Evolutionary conservation across 768 basidiomycete genomes (phyloP).

Genomic region (Leccinum subtestaceum): DNA sequence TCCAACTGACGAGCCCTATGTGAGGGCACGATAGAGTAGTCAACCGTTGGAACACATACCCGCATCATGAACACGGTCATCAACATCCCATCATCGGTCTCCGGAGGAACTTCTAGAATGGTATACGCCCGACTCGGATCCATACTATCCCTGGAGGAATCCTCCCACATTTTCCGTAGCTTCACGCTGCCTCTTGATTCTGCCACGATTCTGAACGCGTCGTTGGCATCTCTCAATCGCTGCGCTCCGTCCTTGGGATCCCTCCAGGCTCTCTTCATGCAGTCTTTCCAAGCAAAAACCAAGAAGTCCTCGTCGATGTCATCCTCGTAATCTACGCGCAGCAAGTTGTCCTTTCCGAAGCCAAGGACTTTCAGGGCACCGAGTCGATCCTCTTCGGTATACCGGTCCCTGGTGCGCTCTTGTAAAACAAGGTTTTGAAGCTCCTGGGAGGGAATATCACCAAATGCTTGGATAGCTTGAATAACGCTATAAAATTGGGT

Average conservation of each 20-base stretch:
- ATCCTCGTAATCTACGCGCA: constrained; percentile 67
- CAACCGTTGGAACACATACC: constrained; percentile 39
- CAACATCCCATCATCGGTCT: constrained; percentile 77
- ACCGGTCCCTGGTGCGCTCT: constrained; percentile 64
- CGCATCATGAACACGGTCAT: constrained; percentile 69
- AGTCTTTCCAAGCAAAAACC: constrained; percentile 63
- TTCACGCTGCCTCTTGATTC: constrained; percentile 54
- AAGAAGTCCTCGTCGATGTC: constrained; percentile 71
- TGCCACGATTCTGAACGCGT: constrained; percentile 67
- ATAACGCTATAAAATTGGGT: constrained; percentile 53
- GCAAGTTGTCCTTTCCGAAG: constrained; percentile 57
- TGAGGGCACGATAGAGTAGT: constrained; percentile 6
- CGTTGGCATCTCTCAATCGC: constrained; percentile 54
- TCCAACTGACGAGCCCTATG: constrained; percentile 48
- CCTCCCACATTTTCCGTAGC: constrained; percentile 51
- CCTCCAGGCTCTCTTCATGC: constrained; percentile 57
- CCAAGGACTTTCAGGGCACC: constrained; percentile 54
- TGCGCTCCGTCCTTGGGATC: constrained; percentile 42
- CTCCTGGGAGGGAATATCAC: constrained; percentile 42
- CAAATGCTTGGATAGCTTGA: constrained; percentile 45
- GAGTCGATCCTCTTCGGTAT: constrained; percentile 53
- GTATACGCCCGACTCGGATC: constrained; percentile 69
- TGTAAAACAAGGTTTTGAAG: constrained; percentile 58
- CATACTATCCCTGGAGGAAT: constrained; percentile 56
- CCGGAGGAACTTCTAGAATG: constrained; percentile 64